Evolutionary conservation across 192 early-diverging fungal species (phyloP).

Genomic region (Coemansia erecta): DNA sequence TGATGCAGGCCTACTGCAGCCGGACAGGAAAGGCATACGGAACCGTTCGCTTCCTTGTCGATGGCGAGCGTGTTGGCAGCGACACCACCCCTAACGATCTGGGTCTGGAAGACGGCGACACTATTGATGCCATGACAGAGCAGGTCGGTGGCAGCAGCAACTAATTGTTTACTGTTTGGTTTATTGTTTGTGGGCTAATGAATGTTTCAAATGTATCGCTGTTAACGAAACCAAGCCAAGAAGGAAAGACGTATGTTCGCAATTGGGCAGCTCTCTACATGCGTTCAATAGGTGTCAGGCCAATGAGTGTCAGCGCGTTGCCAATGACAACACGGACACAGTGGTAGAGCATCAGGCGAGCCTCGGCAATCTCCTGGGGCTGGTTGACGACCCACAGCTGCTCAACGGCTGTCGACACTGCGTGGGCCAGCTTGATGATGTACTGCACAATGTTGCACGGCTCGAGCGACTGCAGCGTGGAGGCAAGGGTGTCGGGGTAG

Average conservation of each 20-base stretch:
- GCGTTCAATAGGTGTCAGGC: constrained; percentile 79
- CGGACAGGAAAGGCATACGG: constrained; percentile 76
- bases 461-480: constrained; percentile 66
- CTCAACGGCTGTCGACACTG: constrained; percentile 77
- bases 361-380: constrained; percentile 72
- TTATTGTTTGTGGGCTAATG: no score
- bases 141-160: constrained; percentile 73
- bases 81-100: constrained; percentile 83
- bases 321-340: constrained; percentile 79
- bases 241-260: not conserved
- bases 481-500: constrained; percentile 82
- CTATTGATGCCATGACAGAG: constrained; percentile 92
- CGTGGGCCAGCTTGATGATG: constrained; percentile 76
- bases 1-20: constrained; percentile 92
- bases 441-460: constrained; percentile 86
- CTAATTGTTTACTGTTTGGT: not conserved
- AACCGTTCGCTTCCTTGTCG: constrained; percentile 88
- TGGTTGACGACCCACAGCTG: constrained; percentile 72
- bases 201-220: not conserved
- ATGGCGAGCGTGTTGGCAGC: constrained; percentile 81
- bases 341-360: constrained; percentile 85
- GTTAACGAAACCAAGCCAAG: not conserved
- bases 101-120: constrained; percentile 91
- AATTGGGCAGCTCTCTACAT: constrained; percentile 62
- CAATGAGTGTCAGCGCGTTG: constrained; percentile 81